Percentiles rank a stretch among this genome's conserved stretches.
phyloP scores from a whole-genome alignment of 1,284 basidiomycete genomes.

The Lentinula novae-zelandiae region DNA sequence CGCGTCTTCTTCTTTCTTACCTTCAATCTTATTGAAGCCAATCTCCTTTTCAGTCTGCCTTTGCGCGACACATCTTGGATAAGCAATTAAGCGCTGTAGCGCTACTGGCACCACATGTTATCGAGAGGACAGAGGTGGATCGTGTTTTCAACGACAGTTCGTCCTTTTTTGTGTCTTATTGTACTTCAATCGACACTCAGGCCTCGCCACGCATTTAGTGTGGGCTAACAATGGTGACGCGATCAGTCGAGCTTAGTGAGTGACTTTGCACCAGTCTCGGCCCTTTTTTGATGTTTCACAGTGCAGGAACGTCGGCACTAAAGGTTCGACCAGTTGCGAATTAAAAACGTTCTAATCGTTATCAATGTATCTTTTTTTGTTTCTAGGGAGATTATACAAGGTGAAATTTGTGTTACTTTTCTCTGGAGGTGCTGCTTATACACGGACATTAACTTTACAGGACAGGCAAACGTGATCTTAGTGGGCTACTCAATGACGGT shows the following conservation, averaged over 20 bases:
- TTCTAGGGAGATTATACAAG: constrained; percentile 88
- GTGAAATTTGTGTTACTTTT: constrained; percentile 26
- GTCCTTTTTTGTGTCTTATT: constrained; percentile 18
- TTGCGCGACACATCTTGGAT: constrained; percentile 79
- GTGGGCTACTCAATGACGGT: constrained; percentile 90
- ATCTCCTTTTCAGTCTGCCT: constrained; percentile 64
- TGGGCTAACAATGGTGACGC: constrained; percentile 97
- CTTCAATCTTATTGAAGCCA: not conserved
- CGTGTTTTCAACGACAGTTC: constrained; percentile 83
- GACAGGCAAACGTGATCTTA: constrained; percentile 90
- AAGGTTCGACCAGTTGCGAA: constrained; percentile 50
- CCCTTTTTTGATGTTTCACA: constrained; percentile 23
- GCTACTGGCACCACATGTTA: constrained; percentile 50
- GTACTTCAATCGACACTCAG: not conserved
- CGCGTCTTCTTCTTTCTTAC: constrained; percentile 23
- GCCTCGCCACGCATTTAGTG: constrained; percentile 39
- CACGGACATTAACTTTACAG: constrained; percentile 30
- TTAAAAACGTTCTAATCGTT: not conserved
- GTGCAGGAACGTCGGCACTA: constrained; percentile 86
- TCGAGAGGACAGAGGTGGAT: constrained; percentile 61
- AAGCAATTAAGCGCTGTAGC: constrained; percentile 82
- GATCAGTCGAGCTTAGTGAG: constrained; percentile 83
- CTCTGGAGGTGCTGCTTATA: not conserved
- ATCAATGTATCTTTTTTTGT: not conserved
- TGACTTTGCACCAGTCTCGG: constrained; percentile 12